Evolutionary conservation across 805 yeast species (phyloP).

Genomic region (Cyberlindnera lachancei): DNA sequence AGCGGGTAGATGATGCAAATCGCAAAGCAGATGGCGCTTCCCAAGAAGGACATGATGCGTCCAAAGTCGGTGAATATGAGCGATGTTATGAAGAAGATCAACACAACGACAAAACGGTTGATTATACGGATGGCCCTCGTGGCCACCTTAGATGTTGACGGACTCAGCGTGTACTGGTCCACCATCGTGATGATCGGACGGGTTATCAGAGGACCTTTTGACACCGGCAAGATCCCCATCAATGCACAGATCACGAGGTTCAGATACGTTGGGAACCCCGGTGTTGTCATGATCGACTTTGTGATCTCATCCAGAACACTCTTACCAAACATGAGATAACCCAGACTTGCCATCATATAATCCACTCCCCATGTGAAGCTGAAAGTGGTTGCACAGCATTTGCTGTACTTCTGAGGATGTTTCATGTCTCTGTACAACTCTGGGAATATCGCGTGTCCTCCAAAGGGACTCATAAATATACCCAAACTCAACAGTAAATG

Average conservation of each 20-base stretch:
- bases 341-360: slow-evolving; percentile 52
- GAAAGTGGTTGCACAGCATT: slow-evolving; percentile 49
- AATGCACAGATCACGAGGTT: slow-evolving; percentile 34
- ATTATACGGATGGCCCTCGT: slow-evolving; percentile 2
- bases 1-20: slow-evolving; percentile 68
- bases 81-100: slow-evolving; percentile 42
- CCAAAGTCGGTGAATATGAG: slow-evolving; percentile 65
- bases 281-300: slow-evolving; percentile 57
- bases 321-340: slow-evolving; percentile 76
- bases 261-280: slow-evolving; percentile 60
- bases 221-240: slow-evolving; percentile 67
- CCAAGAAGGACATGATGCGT: slow-evolving; percentile 63
- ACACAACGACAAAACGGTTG: slow-evolving; percentile 14
- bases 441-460: slow-evolving; percentile 81
- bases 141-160: not conserved
- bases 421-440: slow-evolving; percentile 70
- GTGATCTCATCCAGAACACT: slow-evolving; percentile 67
- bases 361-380: slow-evolving; percentile 52
- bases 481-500: slow-evolving; percentile 48
- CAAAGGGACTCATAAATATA: slow-evolving; percentile 70
- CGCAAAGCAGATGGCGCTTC: slow-evolving; percentile 65
- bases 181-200: slow-evolving; percentile 64
- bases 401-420: slow-evolving; percentile 53
- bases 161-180: slow-evolving; percentile 30
- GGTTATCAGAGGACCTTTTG: slow-evolving; percentile 67